Evolutionary conservation across 139 green algal genomes (phyloP).

Genomic region (Asterochloris erici): DNA sequence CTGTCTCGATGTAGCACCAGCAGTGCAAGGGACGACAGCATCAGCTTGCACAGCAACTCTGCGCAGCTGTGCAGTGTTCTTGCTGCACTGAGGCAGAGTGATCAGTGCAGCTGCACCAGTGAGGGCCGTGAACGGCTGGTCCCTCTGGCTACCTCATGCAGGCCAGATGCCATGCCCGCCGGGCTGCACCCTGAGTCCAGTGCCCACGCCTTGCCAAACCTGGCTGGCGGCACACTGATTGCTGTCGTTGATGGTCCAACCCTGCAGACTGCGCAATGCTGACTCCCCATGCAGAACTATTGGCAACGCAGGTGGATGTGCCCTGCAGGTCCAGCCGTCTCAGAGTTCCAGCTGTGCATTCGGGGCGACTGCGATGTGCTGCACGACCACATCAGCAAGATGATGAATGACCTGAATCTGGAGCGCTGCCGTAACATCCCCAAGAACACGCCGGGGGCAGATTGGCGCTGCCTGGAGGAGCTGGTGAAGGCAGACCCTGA

Average conservation of each 20-base stretch:
- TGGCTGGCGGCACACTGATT: background rate
- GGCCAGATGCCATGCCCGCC: background rate
- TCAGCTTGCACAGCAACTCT: background rate
- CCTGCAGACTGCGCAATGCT: background rate
- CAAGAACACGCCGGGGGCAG: conserved; percentile 83
- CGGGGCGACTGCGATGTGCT: conserved; percentile 49
- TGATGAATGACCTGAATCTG: conserved; percentile 96
- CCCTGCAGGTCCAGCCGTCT: conserved; percentile 40
- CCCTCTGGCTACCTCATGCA: background rate
- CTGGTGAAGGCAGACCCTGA: conserved; percentile 68
- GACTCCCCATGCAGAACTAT: too few relatives aligned
- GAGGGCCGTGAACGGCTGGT: too few relatives aligned
- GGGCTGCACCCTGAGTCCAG: background rate
- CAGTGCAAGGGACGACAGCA: background rate
- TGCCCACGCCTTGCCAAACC: background rate
- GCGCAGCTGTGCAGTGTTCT: background rate
- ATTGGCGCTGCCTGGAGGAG: conserved; percentile 88
- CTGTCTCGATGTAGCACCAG: background rate
- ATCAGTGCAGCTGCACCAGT: background rate
- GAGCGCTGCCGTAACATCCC: conserved; percentile 91
- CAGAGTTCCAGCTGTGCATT: conserved; percentile 81
- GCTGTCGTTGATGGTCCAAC: background rate
- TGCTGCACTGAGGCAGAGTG: background rate
- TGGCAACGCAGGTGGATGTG: background rate
- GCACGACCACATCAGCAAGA: conserved; percentile 91